Conservation (phyloP, 257 asterid species). For the Eucommia ulmoides region DNA sequence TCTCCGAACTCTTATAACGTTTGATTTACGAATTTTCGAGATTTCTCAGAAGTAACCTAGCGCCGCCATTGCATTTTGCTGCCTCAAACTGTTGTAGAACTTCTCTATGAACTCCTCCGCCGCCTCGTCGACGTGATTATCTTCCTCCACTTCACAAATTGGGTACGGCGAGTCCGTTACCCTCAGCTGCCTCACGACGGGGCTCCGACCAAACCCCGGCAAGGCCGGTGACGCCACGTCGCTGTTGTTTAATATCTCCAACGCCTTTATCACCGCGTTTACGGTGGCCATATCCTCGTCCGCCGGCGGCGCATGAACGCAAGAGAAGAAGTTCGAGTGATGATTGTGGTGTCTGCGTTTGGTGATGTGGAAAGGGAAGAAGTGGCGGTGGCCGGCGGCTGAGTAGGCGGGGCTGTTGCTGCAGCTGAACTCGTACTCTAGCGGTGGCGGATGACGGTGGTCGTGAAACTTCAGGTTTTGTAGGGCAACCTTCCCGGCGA, state of each 20-base stretch:
- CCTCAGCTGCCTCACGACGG: conserved; percentile 68
- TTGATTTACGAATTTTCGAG: no score
- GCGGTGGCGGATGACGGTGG: conserved; percentile 13
- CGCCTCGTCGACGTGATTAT: conserved; percentile 42
- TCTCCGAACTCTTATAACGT: no score
- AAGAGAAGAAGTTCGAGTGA: conserved; percentile 10
- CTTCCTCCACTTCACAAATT: conserved; percentile 18
- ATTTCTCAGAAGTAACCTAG: no score
- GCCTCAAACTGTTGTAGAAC: conserved; percentile 48
- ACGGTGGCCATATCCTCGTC: conserved; percentile 20
- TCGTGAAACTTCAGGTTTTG: no score
- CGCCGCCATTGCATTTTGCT: conserved; percentile 19
- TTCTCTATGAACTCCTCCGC: conserved; percentile 48
- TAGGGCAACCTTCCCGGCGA: no score
- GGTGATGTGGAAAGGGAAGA: conserved; percentile 33
- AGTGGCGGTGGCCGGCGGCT: no score
- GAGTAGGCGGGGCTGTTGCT: conserved; percentile 49
- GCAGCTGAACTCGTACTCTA: conserved; percentile 80
- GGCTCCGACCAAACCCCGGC: conserved; percentile 61
- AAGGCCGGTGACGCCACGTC: conserved; percentile 52
- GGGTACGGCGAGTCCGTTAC: conserved; percentile 64
- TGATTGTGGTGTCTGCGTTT: conserved; percentile 19
- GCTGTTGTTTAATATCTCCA: conserved; percentile 32
- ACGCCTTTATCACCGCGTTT: conserved; percentile 18
- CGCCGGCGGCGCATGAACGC: conserved; percentile 16